phyloP scores from a whole-genome alignment of 2,329 filamentous ascomycete genomes.

The Scolecobasidium constrictum region DNA sequence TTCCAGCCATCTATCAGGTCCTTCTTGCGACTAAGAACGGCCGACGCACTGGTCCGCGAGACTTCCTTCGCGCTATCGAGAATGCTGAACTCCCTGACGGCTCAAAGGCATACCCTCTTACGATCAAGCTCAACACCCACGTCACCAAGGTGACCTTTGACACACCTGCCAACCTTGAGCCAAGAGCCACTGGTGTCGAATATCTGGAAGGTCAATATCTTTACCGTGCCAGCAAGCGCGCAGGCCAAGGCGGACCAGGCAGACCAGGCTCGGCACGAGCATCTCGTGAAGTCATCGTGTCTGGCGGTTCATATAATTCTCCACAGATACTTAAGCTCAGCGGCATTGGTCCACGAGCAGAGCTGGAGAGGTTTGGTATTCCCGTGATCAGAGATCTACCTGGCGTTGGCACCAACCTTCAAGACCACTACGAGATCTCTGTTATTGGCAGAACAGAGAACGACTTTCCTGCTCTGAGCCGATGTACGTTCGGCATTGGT shows the following conservation, averaged over 20 bases:
- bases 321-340: conserved; percentile 44
- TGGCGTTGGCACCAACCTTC: conserved; percentile 23
- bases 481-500: neutral
- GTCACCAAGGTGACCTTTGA: conserved; percentile 1
- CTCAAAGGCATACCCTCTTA: neutral
- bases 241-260: neutral
- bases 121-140: neutral
- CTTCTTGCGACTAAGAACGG: neutral
- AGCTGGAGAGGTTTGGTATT: conserved; percentile 31
- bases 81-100: neutral
- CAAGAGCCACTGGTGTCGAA: conserved; percentile 1
- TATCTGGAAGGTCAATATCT: neutral
- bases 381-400: conserved; percentile 27
- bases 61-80: too few species aligned
- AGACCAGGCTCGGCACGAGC: neutral
- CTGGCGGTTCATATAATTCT: conserved; percentile 25
- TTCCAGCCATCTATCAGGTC: too few species aligned
- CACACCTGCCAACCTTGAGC: neutral
- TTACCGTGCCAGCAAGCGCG: neutral
- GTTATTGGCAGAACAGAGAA: neutral
- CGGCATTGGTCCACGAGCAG: conserved; percentile 42
- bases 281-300: conserved; percentile 26
- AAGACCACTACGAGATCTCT: neutral
- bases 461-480: neutral
- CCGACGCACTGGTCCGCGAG: neutral